Evolutionary conservation across 2,329 filamentous ascomycete species (phyloP), one percentile per base, ranked within the genome.

Genomic region (Furcasterigmium furcatum): DNA sequence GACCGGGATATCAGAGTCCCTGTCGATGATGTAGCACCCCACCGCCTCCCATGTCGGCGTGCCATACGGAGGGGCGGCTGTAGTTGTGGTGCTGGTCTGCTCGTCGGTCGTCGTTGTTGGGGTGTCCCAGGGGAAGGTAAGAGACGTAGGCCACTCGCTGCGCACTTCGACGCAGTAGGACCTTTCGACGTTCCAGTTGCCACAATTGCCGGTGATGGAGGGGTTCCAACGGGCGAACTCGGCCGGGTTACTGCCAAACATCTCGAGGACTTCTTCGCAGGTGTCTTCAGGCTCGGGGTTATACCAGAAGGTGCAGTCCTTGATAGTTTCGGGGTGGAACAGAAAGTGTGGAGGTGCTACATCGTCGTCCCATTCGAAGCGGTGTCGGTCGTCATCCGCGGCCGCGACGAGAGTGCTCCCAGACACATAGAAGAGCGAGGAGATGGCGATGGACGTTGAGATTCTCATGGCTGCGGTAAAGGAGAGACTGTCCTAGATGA

Each of bases 161-260:
- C 14, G n/a, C 18, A 40, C 22, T 19, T 40, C 19, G 12, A 27
- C 24, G 22, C 38, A 40, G 22, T 40, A 40, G 13, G 38, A 40
- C 6, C 10, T 19, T n/a, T 12, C 16, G 5, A 12, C 27, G 21
- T 40, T 4, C 53, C 50, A 55, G 10, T 38, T 44, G 22, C 30
- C 34, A 44, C 52, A 55, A 25, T 54, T 51, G 38, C 52, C 35
- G 19, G 48, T 43, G 27, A 55, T 41, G 12, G 50, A 52, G 3
- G 53, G 52, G 38, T 55, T 55, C 52, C 48, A 54, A 9, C 36
- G 22, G 13, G 21, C 8, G 19, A 51, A 49, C 32, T 49, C 18
- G n/a, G 43, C 46, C 13, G 49, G 49, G 9, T 30, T 45, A 41
- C 47, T 49, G 39, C 20, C 22, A 13, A 42, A 46, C 4, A 34